Base-by-base conservation (phyloP, 1,284 basidiomycete species). In the Tilletia setariae region DNA sequence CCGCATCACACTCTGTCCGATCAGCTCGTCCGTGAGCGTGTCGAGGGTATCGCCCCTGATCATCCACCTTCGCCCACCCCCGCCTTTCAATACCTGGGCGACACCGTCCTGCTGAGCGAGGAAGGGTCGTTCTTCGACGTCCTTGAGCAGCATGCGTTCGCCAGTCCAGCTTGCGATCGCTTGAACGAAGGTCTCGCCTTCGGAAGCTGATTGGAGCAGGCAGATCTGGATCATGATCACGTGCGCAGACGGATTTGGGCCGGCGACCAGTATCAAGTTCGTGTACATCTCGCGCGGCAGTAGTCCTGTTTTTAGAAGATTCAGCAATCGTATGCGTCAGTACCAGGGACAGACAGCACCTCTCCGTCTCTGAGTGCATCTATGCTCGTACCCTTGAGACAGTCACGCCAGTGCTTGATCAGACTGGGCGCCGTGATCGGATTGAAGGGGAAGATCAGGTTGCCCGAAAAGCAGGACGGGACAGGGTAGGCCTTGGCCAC, bases 401-500 rank as follows among this genome's bases (percentile, higher is more conserved):
- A 94, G 82, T 95, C 93, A 32, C 93, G 88, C 85, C 93, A 93
- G 83, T 95, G 93, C 73, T 89, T 90, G 80, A 95, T 89, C 43
- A 95, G 87, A 7, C 91, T 92, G 8, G 91, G 88, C 0, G 93
- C 90, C 0, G 92, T 94, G 8, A 88, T 86, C 59, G 87, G 87
- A 79, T 92, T 89, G 84, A 94, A 93, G 30, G 91, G 90, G 82
- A 91, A 95, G 75, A 95, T 89, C 65, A 94, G 85, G 81, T 93
- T 94, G 11, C 92, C 93, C 16, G 92, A 91, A 74, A 91, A 94
- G 1, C 94, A 92, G 15, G 91, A 88, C 1, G 92, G 91, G 1
- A 94, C 87, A 1, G 92, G 92, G 81, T 87, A 94, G 19, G 93
- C 93, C 87, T 90, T 23, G 89, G 90, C 73, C 74, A 91, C 91